A percentile compares a stretch with the other conserved stretches of the same genome.
Conservation (phyloP, 306 rosid species). For the Citrullus mucosospermus region DNA sequence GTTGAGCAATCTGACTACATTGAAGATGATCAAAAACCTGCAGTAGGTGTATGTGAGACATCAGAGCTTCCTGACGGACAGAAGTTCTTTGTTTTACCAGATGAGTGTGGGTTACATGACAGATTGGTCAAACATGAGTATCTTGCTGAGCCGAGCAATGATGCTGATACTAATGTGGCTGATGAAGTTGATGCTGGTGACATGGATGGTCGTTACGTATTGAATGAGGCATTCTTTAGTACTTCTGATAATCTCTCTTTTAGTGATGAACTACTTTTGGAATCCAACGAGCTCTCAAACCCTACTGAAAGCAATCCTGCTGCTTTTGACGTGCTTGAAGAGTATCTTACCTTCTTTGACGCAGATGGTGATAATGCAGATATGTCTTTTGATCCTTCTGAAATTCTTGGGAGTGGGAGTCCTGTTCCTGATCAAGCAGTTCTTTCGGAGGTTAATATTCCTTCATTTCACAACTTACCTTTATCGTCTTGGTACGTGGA, state of each 20-base stretch:
- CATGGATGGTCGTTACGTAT: constrained; percentile 5
- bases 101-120: constrained; percentile 15
- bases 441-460: constrained; percentile 8
- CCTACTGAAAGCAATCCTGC: constrained; percentile 26
- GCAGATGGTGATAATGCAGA: constrained; percentile 37
- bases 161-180: constrained; percentile 13
- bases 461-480: not conserved
- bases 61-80: constrained; percentile 15
- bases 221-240: constrained; percentile 22
- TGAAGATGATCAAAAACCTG: constrained; percentile 30
- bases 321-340: constrained; percentile 42
- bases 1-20: constrained; percentile 21
- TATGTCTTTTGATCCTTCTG: constrained; percentile 40
- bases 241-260: constrained; percentile 15
- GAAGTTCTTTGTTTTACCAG: constrained; percentile 17
- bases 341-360: constrained; percentile 42
- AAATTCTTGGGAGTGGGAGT: constrained; percentile 21
- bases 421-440: constrained; percentile 18
- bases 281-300: constrained; percentile 48
- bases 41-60: constrained; percentile 17
- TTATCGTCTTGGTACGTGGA: not conserved
- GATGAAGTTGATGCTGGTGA: constrained; percentile 10
- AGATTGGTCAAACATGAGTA: constrained; percentile 26
- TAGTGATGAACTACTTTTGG: constrained; percentile 41
- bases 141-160: constrained; percentile 17